These are phyloP conservation scores for Backusella psychrophila DNA, from an alignment of 192 early-diverging fungal species.

Conservation along the genomic window DNA sequence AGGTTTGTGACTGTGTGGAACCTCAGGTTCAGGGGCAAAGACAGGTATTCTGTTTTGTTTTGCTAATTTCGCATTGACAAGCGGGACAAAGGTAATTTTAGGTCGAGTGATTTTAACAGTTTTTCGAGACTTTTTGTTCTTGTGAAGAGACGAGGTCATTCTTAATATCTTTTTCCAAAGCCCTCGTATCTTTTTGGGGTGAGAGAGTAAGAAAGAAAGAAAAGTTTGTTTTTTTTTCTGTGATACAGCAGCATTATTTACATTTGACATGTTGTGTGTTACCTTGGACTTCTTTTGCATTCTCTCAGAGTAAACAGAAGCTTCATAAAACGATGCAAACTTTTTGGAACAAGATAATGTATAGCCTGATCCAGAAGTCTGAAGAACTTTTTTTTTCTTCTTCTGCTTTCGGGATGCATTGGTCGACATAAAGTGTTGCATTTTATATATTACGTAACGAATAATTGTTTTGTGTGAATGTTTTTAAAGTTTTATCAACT, in stretches of 20 bases:
- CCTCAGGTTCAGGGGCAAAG: not conserved
- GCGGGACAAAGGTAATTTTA: not conserved
- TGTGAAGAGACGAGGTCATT: not conserved
- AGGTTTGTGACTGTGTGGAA: not conserved
- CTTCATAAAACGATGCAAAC: not conserved
- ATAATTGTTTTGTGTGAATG: not conserved
- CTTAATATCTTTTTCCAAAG: not conserved
- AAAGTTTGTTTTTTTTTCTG: not conserved
- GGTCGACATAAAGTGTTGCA: not conserved
- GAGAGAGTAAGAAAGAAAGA: not conserved
- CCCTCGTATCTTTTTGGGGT: not conserved
- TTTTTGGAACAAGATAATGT: not conserved
- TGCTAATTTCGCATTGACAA: not conserved
- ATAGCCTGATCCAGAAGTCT: not conserved
- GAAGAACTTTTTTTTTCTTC: not conserved
- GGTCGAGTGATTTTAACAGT: not conserved
- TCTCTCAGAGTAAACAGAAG: not conserved
- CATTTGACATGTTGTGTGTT: not conserved
- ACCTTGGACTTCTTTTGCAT: not conserved
- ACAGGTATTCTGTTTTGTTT: not conserved
- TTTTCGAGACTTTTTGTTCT: not conserved
- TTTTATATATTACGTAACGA: not conserved
- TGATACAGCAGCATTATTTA: not conserved
- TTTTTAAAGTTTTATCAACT: not conserved
- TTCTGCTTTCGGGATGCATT: not conserved